phyloP scores from a whole-genome alignment of 495 filamentous ascomycete genomes.

The Usnea hakonensis region DNA sequence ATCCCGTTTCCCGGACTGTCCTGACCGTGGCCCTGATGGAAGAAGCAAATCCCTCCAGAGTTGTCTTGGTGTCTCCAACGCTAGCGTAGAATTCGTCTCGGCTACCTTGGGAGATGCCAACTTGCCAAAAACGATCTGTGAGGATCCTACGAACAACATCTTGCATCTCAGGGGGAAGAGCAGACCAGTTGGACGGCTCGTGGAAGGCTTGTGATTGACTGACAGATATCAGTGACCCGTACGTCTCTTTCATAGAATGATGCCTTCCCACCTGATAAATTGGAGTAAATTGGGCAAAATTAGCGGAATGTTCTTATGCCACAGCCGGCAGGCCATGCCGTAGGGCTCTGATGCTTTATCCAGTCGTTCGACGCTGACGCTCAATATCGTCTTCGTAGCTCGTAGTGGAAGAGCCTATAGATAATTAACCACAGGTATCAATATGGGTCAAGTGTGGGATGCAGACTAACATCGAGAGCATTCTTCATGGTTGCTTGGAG shows the following conservation, averaged over 20 bases:
- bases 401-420: constrained; percentile 64
- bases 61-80: constrained; percentile 77
- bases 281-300: constrained; percentile 83
- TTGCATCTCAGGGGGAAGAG: constrained; percentile 69
- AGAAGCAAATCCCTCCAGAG: constrained; percentile 89
- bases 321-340: constrained; percentile 63
- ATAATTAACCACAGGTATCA: constrained; percentile 1
- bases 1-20: constrained; percentile 84
- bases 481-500: constrained; percentile 69
- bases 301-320: constrained; percentile 71
- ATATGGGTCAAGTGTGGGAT: background rate
- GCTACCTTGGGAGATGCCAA: constrained; percentile 89
- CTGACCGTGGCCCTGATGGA: constrained; percentile 81
- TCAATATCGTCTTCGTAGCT: constrained; percentile 80
- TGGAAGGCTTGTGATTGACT: constrained; percentile 92
- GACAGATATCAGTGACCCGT: constrained; percentile 21
- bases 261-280: constrained; percentile 57
- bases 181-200: constrained; percentile 74
- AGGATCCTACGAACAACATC: constrained; percentile 72
- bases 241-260: background rate
- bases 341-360: constrained; percentile 60
- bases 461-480: constrained; percentile 10
- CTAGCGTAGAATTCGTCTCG: constrained; percentile 93
- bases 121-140: constrained; percentile 97
- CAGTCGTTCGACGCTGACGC: constrained; percentile 81